phyloP scores from a whole-genome alignment of 352 stramenopile genomes.

The Phytophthora palmivora region DNA sequence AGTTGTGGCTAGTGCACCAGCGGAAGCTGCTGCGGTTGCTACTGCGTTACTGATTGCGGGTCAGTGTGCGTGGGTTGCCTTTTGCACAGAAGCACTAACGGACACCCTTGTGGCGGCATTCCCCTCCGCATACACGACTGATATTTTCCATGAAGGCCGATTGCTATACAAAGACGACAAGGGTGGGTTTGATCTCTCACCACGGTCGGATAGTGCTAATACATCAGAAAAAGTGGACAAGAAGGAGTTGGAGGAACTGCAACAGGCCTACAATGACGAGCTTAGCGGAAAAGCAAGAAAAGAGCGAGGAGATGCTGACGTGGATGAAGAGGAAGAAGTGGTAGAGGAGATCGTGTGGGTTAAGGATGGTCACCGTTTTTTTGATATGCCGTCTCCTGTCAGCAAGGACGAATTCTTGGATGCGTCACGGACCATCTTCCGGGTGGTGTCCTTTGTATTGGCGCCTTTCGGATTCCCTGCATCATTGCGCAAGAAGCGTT shows the following conservation, averaged over 20 bases:
- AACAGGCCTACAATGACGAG: conserved; percentile 55
- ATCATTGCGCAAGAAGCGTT: conserved; percentile 59
- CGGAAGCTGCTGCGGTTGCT: conserved; percentile 70
- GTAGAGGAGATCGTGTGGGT: conserved; percentile 58
- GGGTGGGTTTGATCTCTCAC: conserved; percentile 70
- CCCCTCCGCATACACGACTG: conserved; percentile 42
- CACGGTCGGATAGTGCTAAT: conserved; percentile 16
- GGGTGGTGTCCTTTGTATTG: conserved; percentile 82
- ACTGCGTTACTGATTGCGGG: conserved; percentile 58
- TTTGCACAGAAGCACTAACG: conserved; percentile 49
- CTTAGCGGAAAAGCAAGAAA: conserved; percentile 50
- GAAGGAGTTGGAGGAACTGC: conserved; percentile 35
- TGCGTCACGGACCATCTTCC: conserved; percentile 75
- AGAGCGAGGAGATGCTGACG: conserved; percentile 21
- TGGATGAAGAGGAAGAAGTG: conserved; percentile 32
- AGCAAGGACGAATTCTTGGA: conserved; percentile 74
- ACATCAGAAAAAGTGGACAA: conserved; percentile 6
- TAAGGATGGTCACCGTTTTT: conserved; percentile 67
- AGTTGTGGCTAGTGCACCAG: conserved; percentile 51
- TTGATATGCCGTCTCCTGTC: conserved; percentile 82
- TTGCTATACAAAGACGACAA: conserved; percentile 55
- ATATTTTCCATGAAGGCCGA: conserved; percentile 54
- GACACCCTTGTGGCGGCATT: conserved; percentile 48
- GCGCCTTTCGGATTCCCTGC: conserved; percentile 80
- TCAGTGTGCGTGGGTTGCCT: conserved; percentile 39